These are phyloP conservation scores for Terfezia boudieri DNA, from an alignment of 495 filamentous ascomycete species.

Conservation along the genomic window DNA sequence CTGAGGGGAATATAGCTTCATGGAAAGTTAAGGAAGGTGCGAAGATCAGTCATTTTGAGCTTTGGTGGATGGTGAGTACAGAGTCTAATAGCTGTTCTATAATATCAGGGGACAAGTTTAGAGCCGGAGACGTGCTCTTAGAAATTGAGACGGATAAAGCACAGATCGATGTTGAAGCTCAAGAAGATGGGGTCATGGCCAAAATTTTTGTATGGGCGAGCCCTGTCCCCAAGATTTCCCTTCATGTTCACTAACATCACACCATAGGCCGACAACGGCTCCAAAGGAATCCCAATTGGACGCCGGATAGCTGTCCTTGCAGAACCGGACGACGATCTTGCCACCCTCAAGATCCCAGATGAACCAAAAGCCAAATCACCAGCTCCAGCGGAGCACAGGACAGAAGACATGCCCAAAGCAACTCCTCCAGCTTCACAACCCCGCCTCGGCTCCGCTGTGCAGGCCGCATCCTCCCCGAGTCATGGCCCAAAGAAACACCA, in stretches of 20 bases:
- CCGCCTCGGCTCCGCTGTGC: slow-evolving; percentile 3
- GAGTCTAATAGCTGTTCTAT: slow-evolving; percentile 8
- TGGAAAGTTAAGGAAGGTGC: slow-evolving; percentile 59
- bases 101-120: slow-evolving; percentile 33
- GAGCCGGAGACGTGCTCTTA: slow-evolving; percentile 55
- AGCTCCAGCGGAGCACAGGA: not conserved
- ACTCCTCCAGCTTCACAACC: slow-evolving; percentile 8
- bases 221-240: not conserved
- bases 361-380: slow-evolving; percentile 11
- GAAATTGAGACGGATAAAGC: slow-evolving; percentile 82
- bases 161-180: slow-evolving; percentile 75
- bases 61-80: not conserved
- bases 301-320: slow-evolving; percentile 53
- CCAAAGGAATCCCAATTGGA: slow-evolving; percentile 49
- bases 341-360: slow-evolving; percentile 45
- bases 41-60: not conserved
- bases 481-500: slow-evolving; percentile 13
- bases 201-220: slow-evolving; percentile 38
- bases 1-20: slow-evolving; percentile 54
- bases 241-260: slow-evolving; percentile 1
- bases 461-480: slow-evolving; percentile 11
- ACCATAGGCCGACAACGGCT: slow-evolving; percentile 34
- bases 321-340: slow-evolving; percentile 51
- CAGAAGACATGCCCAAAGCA: not conserved
- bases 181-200: slow-evolving; percentile 55